Conservation (phyloP, 257 asterid species). For the Eucommia ulmoides region DNA sequence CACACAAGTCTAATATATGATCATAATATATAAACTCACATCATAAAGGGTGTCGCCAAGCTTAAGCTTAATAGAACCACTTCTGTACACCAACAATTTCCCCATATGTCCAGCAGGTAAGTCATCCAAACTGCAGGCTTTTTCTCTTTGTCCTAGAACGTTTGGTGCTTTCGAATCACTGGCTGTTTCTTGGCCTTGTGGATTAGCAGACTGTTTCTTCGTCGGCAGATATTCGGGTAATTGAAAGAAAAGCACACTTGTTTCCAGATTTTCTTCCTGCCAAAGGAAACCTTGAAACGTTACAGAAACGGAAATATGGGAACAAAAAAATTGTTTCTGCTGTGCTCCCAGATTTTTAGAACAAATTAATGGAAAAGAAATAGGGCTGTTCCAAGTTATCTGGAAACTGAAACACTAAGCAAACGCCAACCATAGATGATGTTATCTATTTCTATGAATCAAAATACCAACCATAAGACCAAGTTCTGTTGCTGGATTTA, state of each 20-base stretch:
- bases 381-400: too few relatives aligned
- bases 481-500: constrained; percentile 38
- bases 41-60: constrained; percentile 64
- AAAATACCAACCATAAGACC: constrained; percentile 51
- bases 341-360: too few relatives aligned
- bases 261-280: constrained; percentile 49
- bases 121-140: constrained; percentile 25
- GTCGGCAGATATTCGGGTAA: constrained; percentile 48
- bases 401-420: too few relatives aligned
- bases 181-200: constrained; percentile 16
- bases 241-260: constrained; percentile 47
- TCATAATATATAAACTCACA: too few relatives aligned
- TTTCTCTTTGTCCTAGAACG: constrained; percentile 11
- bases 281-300: too few relatives aligned
- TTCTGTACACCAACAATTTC: constrained; percentile 58
- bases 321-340: too few relatives aligned
- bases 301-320: too few relatives aligned
- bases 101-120: constrained; percentile 63
- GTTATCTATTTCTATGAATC: neutral
- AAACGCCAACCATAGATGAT: too few relatives aligned
- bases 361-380: too few relatives aligned
- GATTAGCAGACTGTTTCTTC: constrained; percentile 16
- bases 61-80: constrained; percentile 77
- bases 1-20: too few relatives aligned
- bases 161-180: constrained; percentile 15